Percentiles rank a stretch among this genome's conserved stretches.
These are phyloP conservation scores for Sporobolomyces phaffii DNA, from an alignment of 768 basidiomycete genomes.

Conservation along the genomic window DNA sequence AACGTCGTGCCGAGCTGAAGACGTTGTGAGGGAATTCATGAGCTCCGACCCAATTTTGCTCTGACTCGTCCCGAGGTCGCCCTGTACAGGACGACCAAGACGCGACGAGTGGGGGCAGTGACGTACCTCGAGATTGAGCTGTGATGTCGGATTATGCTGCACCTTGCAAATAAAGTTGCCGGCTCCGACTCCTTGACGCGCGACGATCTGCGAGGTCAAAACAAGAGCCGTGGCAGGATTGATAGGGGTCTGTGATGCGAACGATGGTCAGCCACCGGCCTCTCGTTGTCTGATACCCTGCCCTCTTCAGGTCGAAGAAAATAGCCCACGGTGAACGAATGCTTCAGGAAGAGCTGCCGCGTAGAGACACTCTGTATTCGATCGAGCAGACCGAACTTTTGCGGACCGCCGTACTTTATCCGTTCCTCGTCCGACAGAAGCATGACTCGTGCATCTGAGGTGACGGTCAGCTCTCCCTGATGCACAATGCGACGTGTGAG, in stretches of 20 bases:
- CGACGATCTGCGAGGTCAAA: slow-evolving; percentile 45
- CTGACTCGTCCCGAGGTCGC: too few relatives aligned
- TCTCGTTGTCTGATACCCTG: too few relatives aligned
- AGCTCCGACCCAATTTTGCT: too few relatives aligned
- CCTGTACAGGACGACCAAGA: too few relatives aligned
- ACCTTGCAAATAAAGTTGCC: slow-evolving; percentile 63
- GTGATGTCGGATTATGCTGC: slow-evolving; percentile 27
- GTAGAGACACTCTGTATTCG: slow-evolving; percentile 13
- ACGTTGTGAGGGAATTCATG: too few relatives aligned
- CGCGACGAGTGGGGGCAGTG: too few relatives aligned
- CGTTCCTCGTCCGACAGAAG: slow-evolving; percentile 22
- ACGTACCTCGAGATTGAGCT: slow-evolving; percentile 30
- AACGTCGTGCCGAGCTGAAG: slow-evolving; percentile 43
- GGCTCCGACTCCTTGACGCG: slow-evolving; percentile 45
- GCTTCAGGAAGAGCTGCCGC: slow-evolving; percentile 46
- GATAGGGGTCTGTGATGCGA: slow-evolving; percentile 47
- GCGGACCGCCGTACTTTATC: slow-evolving; percentile 10
- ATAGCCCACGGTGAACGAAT: slow-evolving; percentile 46
- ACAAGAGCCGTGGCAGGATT: slow-evolving; percentile 43
- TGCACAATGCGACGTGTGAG: background rate
- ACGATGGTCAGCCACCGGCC: slow-evolving; percentile 38
- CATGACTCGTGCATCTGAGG: slow-evolving; percentile 28
- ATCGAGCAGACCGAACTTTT: background rate
- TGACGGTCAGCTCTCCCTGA: slow-evolving; percentile 33
- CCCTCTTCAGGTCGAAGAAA: too few relatives aligned